phyloP scores from a whole-genome alignment of 208 protist genomes.

The Acanthamoeba castellanii region DNA sequence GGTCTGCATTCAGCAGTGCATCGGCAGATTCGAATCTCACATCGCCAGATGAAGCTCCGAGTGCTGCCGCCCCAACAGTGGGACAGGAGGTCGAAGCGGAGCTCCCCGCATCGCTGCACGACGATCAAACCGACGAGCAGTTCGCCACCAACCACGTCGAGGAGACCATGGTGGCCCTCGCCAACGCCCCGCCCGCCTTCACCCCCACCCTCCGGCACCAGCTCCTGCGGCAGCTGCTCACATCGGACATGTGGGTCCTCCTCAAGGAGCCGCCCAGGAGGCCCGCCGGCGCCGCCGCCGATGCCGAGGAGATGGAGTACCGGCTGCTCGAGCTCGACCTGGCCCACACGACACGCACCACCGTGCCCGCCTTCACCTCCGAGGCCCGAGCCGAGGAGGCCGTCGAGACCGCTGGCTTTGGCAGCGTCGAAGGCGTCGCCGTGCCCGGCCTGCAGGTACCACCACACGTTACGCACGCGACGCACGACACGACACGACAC shows the following conservation, averaged over 20 bases:
- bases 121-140: slow-evolving; percentile 36
- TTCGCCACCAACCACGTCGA: slow-evolving; percentile 5
- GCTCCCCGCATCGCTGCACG: neutral
- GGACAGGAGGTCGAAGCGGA: neutral
- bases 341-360: neutral
- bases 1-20: too few relatives aligned
- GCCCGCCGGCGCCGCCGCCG: neutral
- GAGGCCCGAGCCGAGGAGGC: slow-evolving; percentile 42
- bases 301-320: neutral
- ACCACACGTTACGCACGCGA: neutral
- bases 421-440: neutral
- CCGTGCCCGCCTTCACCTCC: slow-evolving; percentile 9
- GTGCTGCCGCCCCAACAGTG: too few relatives aligned
- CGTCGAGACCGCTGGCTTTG: neutral
- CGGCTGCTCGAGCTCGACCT: slow-evolving; percentile 42
- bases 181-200: neutral
- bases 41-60: too few relatives aligned
- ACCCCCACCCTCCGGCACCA: neutral
- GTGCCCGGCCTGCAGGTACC: neutral
- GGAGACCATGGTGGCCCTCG: slow-evolving; percentile 23
- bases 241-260: neutral
- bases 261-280: slow-evolving; percentile 14
- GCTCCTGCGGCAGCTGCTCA: slow-evolving; percentile 13
- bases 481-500: neutral
- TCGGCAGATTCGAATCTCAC: too few relatives aligned